Evolutionary conservation across 805 yeast genomes (phyloP).

Genomic region (Starmerella gropengiesseri): DNA sequence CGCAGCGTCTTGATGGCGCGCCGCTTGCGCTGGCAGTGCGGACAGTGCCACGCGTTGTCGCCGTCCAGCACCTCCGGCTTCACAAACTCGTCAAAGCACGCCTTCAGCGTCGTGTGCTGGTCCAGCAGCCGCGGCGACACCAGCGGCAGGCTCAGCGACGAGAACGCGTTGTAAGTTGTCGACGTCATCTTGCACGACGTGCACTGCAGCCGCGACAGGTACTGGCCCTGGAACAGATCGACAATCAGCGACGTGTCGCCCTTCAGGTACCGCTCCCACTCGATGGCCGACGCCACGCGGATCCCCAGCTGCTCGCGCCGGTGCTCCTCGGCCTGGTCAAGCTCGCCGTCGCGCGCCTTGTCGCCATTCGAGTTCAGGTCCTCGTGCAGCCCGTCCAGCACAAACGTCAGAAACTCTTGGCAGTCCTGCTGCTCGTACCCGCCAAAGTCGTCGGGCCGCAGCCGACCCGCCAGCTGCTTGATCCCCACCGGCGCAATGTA

Average conservation of each 20-base stretch:
- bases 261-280: conserved; percentile 81
- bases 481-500: conserved; percentile 52
- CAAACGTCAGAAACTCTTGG: conserved; percentile 64
- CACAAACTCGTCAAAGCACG: conserved; percentile 69
- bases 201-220: conserved; percentile 67
- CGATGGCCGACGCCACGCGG: conserved; percentile 72
- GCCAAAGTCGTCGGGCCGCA: conserved; percentile 48
- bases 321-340: conserved; percentile 61
- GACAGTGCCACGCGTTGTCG: conserved; percentile 78
- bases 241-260: conserved; percentile 71
- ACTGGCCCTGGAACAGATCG: conserved; percentile 81
- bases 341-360: conserved; percentile 43
- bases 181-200: conserved; percentile 62
- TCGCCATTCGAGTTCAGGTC: conserved; percentile 63
- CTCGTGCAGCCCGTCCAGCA: conserved; percentile 70
- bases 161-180: conserved; percentile 75
- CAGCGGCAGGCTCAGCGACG: conserved; percentile 69
- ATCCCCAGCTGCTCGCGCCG: conserved; percentile 62
- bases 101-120: conserved; percentile 35
- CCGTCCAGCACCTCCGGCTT: conserved; percentile 63
- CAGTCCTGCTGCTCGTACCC: conserved; percentile 75
- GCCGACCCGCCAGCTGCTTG: conserved; percentile 54
- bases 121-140: conserved; percentile 23
- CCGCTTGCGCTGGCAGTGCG: conserved; percentile 54
- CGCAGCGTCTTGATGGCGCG: conserved; percentile 57